These are phyloP conservation scores for Craterostigma plantagineum DNA, from an alignment of 257 asterid species.

Conservation along the genomic window DNA sequence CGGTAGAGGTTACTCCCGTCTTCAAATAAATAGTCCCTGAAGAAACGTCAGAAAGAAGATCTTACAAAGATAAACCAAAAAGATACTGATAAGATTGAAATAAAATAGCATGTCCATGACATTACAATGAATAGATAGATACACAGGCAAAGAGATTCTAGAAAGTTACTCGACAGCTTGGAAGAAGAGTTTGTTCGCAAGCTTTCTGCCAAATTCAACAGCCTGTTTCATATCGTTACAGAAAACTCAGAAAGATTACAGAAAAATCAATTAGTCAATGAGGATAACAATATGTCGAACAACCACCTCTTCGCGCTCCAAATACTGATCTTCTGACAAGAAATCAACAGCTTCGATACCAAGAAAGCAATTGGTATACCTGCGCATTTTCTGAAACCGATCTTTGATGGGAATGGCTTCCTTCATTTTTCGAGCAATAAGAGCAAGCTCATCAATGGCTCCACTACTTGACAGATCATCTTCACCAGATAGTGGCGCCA, in stretches of 20 bases:
- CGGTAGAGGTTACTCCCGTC: constrained; percentile 70
- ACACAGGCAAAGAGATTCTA: background rate
- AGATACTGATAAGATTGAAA: background rate
- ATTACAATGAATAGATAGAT: constrained; percentile 1
- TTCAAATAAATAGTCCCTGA: constrained; percentile 59
- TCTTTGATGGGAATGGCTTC: constrained; percentile 38
- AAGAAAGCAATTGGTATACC: constrained; percentile 45
- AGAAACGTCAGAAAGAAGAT: too few relatives aligned
- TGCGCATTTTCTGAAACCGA: constrained; percentile 64
- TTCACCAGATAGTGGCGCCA: constrained; percentile 94
- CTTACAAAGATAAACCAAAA: too few relatives aligned
- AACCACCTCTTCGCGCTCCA: constrained; percentile 64
- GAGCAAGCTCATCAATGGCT: constrained; percentile 69
- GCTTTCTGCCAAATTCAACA: constrained; percentile 79
- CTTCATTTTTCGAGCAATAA: constrained; percentile 67
- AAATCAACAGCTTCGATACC: constrained; percentile 82
- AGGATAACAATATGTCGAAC: constrained; percentile 8
- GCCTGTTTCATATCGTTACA: constrained; percentile 36
- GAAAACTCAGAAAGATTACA: constrained; percentile 7
- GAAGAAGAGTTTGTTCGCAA: constrained; percentile 51
- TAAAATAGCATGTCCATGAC: background rate
- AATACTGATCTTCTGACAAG: constrained; percentile 75
- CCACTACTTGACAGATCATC: constrained; percentile 71
- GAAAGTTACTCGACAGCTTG: constrained; percentile 58
- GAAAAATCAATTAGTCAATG: background rate